Conservation (phyloP, 169 alveolate species). For the Condylostoma magnum region DNA sequence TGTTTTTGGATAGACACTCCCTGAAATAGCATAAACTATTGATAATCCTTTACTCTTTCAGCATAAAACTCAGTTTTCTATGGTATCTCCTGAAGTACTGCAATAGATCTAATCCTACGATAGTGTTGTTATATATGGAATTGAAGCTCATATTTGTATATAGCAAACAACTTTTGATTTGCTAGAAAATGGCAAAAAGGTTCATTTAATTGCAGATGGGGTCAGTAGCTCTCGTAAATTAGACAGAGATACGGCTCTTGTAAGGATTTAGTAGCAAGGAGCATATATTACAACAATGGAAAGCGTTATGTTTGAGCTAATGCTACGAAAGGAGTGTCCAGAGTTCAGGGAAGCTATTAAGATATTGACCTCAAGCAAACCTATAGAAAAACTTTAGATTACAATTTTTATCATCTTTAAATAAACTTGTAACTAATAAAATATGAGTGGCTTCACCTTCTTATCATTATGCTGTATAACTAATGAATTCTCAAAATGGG, state of each 20-base stretch:
- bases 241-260: neutral
- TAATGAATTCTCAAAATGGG: conserved; percentile 21
- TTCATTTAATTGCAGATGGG: conserved; percentile 19
- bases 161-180: conserved; percentile 23
- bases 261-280: neutral
- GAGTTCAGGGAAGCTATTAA: no score
- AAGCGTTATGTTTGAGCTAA: no score
- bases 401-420: no score
- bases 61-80: conserved; percentile 13
- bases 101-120: neutral
- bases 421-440: no score
- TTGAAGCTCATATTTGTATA: conserved; percentile 29
- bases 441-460: neutral
- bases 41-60: neutral
- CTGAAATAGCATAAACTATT: neutral
- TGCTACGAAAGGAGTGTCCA: no score
- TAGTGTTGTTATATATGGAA: conserved; percentile 26
- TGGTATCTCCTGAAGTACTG: neutral
- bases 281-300: neutral
- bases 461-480: neutral
- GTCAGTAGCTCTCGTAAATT: neutral
- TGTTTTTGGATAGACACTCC: conserved; percentile 25
- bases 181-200: conserved; percentile 17
- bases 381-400: no score
- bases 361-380: no score